Evolutionary conservation across 805 yeast genomes (phyloP).

Genomic region (Debaryomyces maramus): DNA sequence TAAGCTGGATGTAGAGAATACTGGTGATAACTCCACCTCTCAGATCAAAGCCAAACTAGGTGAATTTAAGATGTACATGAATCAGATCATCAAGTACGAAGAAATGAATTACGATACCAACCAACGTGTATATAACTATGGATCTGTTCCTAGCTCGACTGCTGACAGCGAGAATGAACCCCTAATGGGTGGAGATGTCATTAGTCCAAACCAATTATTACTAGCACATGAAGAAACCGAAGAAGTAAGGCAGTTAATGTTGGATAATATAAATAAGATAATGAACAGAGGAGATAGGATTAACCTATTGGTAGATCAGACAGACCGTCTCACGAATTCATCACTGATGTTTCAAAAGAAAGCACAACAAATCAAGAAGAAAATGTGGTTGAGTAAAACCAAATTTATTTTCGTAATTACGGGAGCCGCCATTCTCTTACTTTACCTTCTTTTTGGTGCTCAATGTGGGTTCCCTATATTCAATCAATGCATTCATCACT

Average conservation of each 20-base stretch:
- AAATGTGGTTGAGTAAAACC: constrained; percentile 68
- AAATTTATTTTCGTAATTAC: constrained; percentile 37
- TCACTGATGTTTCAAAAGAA: constrained; percentile 69
- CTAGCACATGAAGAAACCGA: constrained; percentile 56
- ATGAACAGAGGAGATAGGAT: constrained; percentile 79
- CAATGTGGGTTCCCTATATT: constrained; percentile 58
- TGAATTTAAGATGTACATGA: constrained; percentile 57
- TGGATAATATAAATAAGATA: constrained; percentile 69
- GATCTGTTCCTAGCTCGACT: constrained; percentile 17
- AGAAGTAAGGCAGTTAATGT: constrained; percentile 67
- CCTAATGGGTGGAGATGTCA: constrained; percentile 13
- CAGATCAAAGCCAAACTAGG: constrained; percentile 31
- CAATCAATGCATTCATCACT: constrained; percentile 31
- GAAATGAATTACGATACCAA: constrained; percentile 46
- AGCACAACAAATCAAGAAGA: constrained; percentile 61
- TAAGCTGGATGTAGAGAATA: constrained; percentile 25
- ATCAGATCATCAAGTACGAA: constrained; percentile 54
- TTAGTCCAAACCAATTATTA: constrained; percentile 38
- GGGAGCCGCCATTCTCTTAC: constrained; percentile 23
- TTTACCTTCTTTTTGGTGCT: constrained; percentile 49
- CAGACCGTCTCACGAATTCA: constrained; percentile 66
- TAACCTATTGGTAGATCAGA: constrained; percentile 70
- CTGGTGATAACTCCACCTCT: constrained; percentile 8
- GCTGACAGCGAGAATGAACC: constrained; percentile 15
- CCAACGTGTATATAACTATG: constrained; percentile 33